These are phyloP conservation scores for Cladosporium sp. DNA, from an alignment of 2,329 filamentous ascomycete genomes.

Conservation along the genomic window DNA sequence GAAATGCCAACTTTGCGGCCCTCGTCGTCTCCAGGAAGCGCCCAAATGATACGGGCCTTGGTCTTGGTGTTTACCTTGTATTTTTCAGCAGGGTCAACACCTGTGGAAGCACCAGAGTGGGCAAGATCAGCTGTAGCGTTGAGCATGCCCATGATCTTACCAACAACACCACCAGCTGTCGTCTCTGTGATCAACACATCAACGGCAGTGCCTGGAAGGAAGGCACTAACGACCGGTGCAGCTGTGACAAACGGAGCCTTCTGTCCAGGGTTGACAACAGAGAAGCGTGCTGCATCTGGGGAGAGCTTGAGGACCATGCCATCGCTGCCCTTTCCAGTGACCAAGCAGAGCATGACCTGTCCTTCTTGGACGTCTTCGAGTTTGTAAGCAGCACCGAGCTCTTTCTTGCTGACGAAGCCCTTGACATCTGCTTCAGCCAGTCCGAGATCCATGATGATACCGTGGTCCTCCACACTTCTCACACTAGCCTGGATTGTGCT, in stretches of 20 bases:
- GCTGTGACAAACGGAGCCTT: conserved; percentile 51
- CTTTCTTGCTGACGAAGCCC: conserved; percentile 81
- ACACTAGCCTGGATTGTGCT: conserved; percentile 83
- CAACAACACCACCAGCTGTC: conserved; percentile 68
- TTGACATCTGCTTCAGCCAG: conserved; percentile 63
- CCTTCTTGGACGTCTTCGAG: conserved; percentile 73
- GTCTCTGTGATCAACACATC: conserved; percentile 79
- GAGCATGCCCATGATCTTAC: conserved; percentile 87
- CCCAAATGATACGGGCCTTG: conserved; percentile 83
- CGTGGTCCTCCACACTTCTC: conserved; percentile 90
- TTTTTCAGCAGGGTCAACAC: conserved; percentile 59
- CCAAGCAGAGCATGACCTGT: conserved; percentile 76
- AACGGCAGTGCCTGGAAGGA: conserved; percentile 85
- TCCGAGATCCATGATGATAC: conserved; percentile 87
- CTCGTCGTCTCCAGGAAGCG: conserved; percentile 68
- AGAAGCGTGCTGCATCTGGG: conserved; percentile 54
- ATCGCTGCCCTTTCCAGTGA: conserved; percentile 68
- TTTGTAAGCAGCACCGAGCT: conserved; percentile 64
- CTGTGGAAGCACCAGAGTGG: conserved; percentile 67
- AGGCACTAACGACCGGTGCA: conserved; percentile 82
- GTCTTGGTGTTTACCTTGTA: conserved; percentile 78
- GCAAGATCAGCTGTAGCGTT: conserved; percentile 87
- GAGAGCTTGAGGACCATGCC: conserved; percentile 86
- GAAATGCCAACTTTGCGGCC: conserved; percentile 84
- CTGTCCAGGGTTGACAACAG: conserved; percentile 18